Base-by-base conservation (phyloP, 441 rosid species). In the Hura crepitans region DNA sequence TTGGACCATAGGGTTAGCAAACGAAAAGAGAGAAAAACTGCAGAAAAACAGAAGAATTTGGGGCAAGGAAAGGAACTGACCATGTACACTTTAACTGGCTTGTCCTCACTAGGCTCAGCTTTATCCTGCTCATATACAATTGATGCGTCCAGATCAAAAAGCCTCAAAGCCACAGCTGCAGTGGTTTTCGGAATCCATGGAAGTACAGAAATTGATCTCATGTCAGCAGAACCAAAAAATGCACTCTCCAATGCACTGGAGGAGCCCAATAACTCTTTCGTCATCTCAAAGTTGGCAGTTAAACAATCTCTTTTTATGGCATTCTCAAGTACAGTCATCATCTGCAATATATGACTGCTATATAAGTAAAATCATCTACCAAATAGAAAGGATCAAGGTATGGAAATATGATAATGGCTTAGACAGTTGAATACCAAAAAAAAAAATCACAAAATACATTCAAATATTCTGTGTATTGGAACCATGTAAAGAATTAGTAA, bases 161-260 rank as follows among this genome's bases (percentile, higher is more conserved):
- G 91, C 85, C 98, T 86, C 75, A 91, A 74, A 69, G 94, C 96
- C 64, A 86, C 84, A 65, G 97, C 99, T 61, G 94, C 83, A 51
- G 86, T 80, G 12, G 98, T 89, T 81, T 82, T 83, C 9, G 99
- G 99, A 74, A 93, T 80, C 97, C 98, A 96, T 14, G 98, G 96
- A 59, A 96, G 86, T 57, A 91, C 77, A 51, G 76, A 74, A 73
- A 88, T 81, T 20, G 82, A 79, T 57, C 66, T 81, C 17, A 58
- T 49, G 73, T 72, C 79, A 71, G 72, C 72, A 68, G 66, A 75
- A 74, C 74, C 75, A 59, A 72, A 47, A 30, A 58, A 20, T 70
- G 66, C 70, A 72, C 59, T 56, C 42, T 62, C 70, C 5, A 75
- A 62, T 1, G n/a, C 54, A 62, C 31, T 30, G 43, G 74, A 46